These are phyloP conservation scores for Gossypium sturtianum DNA, from an alignment of 345 rosid species.

Conservation along the genomic window DNA sequence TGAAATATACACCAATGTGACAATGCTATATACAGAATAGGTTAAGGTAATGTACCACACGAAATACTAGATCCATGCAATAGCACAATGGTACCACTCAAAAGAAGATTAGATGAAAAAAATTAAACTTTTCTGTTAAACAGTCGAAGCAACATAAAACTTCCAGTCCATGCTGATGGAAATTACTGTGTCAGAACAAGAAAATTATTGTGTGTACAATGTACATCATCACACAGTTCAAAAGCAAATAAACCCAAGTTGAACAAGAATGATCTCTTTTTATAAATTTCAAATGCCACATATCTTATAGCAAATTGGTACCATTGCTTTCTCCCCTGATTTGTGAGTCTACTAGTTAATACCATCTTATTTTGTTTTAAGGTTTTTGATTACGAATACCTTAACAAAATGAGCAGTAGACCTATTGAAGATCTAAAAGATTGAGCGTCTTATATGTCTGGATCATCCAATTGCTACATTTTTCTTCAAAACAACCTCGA, in stretches of 20 bases:
- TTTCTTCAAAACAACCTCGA: no score
- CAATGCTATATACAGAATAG: conserved; percentile 46
- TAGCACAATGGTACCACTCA: neutral
- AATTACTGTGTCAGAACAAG: neutral
- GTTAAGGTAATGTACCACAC: conserved; percentile 29
- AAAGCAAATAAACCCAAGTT: neutral
- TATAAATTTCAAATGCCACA: neutral
- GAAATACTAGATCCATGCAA: neutral
- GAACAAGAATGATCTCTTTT: neutral
- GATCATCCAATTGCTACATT: neutral
- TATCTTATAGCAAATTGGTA: neutral
- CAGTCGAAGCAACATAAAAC: neutral
- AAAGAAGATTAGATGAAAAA: neutral
- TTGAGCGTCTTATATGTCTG: neutral
- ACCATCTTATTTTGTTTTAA: no score
- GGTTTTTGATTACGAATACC: neutral
- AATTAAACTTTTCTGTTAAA: neutral
- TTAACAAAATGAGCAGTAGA: neutral
- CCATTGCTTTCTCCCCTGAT: neutral
- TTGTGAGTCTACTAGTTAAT: neutral
- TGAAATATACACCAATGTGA: conserved; percentile 98
- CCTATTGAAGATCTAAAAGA: neutral
- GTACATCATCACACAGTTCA: neutral
- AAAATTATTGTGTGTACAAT: neutral
- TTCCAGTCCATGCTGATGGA: neutral